Evolutionary conservation across 257 asterid species (phyloP).

Genomic region (Rhazya stricta): DNA sequence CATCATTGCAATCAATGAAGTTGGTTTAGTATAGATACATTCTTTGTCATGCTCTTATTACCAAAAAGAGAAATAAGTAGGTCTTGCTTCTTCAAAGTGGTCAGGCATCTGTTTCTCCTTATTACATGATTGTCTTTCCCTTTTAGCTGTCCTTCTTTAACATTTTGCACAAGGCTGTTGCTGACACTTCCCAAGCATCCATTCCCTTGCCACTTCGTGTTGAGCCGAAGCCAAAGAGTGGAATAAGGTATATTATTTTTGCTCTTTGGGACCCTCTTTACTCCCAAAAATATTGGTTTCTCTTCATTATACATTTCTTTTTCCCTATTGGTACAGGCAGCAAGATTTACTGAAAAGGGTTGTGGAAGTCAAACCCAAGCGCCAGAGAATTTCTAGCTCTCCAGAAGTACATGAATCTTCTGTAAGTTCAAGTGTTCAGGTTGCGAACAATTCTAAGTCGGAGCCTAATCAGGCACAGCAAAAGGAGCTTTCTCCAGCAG

Average conservation of each 20-base stretch:
- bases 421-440: constrained; percentile 26
- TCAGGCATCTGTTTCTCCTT: neutral
- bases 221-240: constrained; percentile 96
- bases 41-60: neutral
- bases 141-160: constrained; percentile 27
- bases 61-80: neutral
- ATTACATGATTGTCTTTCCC: neutral
- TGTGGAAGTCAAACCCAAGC: constrained; percentile 89
- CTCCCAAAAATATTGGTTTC: neutral
- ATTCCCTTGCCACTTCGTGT: constrained; percentile 92
- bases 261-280: neutral
- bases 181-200: constrained; percentile 70
- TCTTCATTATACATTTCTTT: neutral
- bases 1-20: neutral
- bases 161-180: constrained; percentile 68
- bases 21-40: neutral
- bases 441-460: constrained; percentile 27
- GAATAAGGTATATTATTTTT: constrained; percentile 52
- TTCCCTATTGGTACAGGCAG: constrained; percentile 47
- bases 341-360: constrained; percentile 87
- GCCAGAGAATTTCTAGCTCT: constrained; percentile 40
- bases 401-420: constrained; percentile 26
- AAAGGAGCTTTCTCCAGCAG: constrained; percentile 27
- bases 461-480: constrained; percentile 24
- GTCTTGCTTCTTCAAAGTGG: neutral